These are phyloP conservation scores for Diaporthe sp. DNA, from an alignment of 2,329 filamentous ascomycete species.

Conservation along the genomic window DNA sequence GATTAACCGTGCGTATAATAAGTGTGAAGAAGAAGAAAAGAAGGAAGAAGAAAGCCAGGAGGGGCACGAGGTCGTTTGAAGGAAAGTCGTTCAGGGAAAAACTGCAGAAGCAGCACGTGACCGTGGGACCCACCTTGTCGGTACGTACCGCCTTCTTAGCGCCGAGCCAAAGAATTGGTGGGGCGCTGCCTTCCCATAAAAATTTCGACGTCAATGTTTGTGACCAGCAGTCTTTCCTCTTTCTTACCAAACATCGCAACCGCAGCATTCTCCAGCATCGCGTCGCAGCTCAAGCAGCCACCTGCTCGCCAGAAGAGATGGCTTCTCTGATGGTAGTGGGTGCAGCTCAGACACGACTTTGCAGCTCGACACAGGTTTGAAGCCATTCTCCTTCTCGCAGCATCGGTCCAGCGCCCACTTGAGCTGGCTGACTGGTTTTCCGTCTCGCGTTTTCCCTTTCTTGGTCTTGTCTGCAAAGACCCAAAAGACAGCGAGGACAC, in stretches of 20 bases:
- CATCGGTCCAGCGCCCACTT: neutral
- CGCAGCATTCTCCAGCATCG: neutral
- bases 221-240: conserved; percentile 31
- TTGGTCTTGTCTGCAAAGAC: neutral
- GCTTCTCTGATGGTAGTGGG: neutral
- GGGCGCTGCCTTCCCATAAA: conserved; percentile 24
- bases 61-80: conserved; percentile 13
- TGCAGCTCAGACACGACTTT: conserved; percentile 1
- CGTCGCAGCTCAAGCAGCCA: conserved; percentile 9
- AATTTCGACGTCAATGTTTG: conserved; percentile 17
- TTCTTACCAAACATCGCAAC: conserved; percentile 13
- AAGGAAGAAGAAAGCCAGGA: conserved; percentile 42
- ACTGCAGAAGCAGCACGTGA: conserved; percentile 22
- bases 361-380: conserved; percentile 30
- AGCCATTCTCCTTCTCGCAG: neutral
- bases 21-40: conserved; percentile 56
- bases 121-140: neutral
- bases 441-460: conserved; percentile 11
- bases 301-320: conserved; percentile 26
- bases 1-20: conserved; percentile 71
- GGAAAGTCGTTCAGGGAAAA: neutral
- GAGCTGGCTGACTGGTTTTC: neutral
- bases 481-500: neutral
- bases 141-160: conserved; percentile 29
- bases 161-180: conserved; percentile 9